These are phyloP conservation scores for Setomelanomma holmii DNA, from an alignment of 2,329 filamentous ascomycete species.

Conservation along the genomic window DNA sequence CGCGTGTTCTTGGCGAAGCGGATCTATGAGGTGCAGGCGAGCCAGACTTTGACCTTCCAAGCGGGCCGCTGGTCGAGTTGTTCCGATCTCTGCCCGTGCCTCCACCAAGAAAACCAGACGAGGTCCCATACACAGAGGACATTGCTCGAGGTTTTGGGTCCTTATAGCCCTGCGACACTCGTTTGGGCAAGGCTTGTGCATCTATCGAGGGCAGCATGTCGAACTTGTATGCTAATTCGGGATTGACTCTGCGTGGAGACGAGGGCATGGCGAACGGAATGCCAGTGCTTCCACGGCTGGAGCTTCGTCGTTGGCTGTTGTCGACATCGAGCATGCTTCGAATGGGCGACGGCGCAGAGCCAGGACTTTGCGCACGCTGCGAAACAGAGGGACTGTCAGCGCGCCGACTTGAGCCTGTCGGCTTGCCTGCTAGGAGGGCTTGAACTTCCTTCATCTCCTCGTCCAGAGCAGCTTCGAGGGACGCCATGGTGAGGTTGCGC, in stretches of 20 bases:
- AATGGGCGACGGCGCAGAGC: constrained; percentile 63
- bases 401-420: constrained; percentile 27
- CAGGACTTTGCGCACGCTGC: constrained; percentile 64
- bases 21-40: constrained; percentile 49
- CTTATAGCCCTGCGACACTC: constrained; percentile 53
- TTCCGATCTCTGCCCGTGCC: constrained; percentile 44
- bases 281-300: constrained; percentile 41
- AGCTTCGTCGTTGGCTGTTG: constrained; percentile 39
- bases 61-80: constrained; percentile 48
- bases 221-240: constrained; percentile 53
- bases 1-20: constrained; percentile 48
- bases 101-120: constrained; percentile 28
- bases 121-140: constrained; percentile 50
- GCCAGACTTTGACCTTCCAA: constrained; percentile 47
- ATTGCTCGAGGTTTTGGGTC: constrained; percentile 52
- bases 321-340: constrained; percentile 50
- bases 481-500: constrained; percentile 60
- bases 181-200: constrained; percentile 50
- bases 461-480: constrained; percentile 77
- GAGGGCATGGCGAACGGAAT: constrained; percentile 39
- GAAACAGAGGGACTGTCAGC: constrained; percentile 35
- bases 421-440: constrained; percentile 67
- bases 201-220: constrained; percentile 56
- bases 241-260: constrained; percentile 45
- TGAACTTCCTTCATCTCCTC: constrained; percentile 79